These are phyloP conservation scores for Bothriochloa decipiens DNA, from an alignment of 176 grass and related monocot genomes.

Conservation along the genomic window DNA sequence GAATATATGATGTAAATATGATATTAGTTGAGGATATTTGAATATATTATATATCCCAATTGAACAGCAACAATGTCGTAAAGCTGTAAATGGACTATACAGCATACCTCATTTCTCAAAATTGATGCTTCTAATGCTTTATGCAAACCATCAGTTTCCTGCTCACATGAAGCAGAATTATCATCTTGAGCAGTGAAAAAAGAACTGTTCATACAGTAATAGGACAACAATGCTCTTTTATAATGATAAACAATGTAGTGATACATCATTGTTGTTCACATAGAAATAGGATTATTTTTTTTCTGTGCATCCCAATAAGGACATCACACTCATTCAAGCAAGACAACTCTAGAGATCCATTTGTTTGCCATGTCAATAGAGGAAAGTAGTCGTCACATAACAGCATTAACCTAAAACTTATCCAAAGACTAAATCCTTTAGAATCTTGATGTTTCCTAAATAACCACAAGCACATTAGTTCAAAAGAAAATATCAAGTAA, in stretches of 20 bases:
- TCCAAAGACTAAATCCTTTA: background rate
- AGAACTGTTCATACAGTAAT: background rate
- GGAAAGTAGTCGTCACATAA: background rate
- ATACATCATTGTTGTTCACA: background rate
- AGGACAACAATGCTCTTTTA: background rate
- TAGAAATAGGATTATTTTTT: background rate
- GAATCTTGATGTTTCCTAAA: constrained; percentile 9
- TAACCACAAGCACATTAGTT: background rate
- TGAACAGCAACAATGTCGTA: background rate
- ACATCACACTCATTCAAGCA: background rate
- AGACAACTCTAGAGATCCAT: constrained; percentile 11
- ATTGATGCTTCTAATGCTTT: constrained; percentile 67
- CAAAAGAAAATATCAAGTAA: background rate
- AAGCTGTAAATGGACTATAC: background rate
- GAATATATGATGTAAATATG: constrained; percentile 28
- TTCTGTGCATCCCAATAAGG: background rate
- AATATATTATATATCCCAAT: constrained; percentile 1
- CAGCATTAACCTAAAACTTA: background rate
- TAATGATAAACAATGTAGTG: background rate
- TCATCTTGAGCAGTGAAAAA: constrained; percentile 15
- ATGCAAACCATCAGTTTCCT: constrained; percentile 76
- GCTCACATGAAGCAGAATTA: constrained; percentile 42
- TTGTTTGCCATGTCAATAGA: constrained; percentile 25
- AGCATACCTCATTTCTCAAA: constrained; percentile 64
- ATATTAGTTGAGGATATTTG: constrained; percentile 24